A percentile compares a stretch with the other conserved stretches of the same genome.
Conservation (phyloP, 352 stramenopile species). For the Thalassiosira livingstoniorum region DNA sequence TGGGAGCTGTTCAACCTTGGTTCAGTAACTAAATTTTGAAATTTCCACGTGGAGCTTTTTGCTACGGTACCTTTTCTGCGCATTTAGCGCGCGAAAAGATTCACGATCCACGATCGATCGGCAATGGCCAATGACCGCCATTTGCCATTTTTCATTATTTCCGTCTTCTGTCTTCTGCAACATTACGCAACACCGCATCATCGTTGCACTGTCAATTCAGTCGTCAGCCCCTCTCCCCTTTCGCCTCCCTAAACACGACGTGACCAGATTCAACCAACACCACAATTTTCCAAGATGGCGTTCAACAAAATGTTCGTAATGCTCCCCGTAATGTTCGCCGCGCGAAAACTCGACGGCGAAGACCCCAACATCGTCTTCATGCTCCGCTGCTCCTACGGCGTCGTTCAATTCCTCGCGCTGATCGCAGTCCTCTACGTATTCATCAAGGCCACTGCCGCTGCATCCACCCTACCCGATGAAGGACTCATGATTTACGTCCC, state of each 20-base stretch:
- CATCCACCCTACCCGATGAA: constrained; percentile 26
- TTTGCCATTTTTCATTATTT: too few species aligned
- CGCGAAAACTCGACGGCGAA: constrained; percentile 84
- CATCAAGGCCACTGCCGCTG: constrained; percentile 52
- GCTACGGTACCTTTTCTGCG: too few species aligned
- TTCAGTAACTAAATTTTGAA: too few species aligned
- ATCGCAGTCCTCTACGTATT: constrained; percentile 76
- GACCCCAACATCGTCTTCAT: constrained; percentile 81
- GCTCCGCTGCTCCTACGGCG: constrained; percentile 74
- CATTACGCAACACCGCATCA: too few species aligned
- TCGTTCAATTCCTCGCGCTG: constrained; percentile 69
- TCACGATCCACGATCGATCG: too few species aligned
- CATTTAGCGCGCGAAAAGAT: too few species aligned
- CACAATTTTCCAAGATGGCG: constrained; percentile 47
- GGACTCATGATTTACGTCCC: constrained; percentile 77
- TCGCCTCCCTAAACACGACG: neutral
- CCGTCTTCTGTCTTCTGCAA: too few species aligned
- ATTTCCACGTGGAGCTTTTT: too few species aligned
- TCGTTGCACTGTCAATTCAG: too few species aligned
- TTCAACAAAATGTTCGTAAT: constrained; percentile 85
- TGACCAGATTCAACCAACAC: neutral
- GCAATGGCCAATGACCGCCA: too few species aligned
- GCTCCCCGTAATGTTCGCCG: constrained; percentile 84
- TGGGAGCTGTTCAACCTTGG: too few species aligned
- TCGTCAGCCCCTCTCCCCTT: too few species aligned